These are phyloP conservation scores for Leccinum barrowsii DNA, from an alignment of 768 basidiomycete genomes.

Conservation along the genomic window DNA sequence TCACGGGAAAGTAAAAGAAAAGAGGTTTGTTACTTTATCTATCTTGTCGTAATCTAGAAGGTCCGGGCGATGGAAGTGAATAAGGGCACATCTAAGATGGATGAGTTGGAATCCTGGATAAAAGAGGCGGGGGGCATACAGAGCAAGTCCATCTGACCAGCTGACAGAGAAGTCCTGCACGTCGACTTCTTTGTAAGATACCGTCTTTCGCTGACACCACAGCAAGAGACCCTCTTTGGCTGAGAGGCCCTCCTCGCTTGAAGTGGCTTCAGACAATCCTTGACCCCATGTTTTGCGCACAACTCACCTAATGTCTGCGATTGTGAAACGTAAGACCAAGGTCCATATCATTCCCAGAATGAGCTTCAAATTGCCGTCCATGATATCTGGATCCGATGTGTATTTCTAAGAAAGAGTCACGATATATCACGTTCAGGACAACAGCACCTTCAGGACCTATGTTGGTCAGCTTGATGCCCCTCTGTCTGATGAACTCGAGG, in stretches of 20 bases:
- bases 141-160: slow-evolving; percentile 93
- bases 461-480: slow-evolving; percentile 95
- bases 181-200: slow-evolving; percentile 84
- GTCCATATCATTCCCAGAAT: slow-evolving; percentile 99
- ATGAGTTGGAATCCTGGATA: slow-evolving; percentile 6
- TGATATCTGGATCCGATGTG: slow-evolving; percentile 66
- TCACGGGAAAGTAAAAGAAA: background rate
- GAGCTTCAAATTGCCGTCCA: slow-evolving; percentile 97
- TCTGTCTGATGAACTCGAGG: slow-evolving; percentile 88
- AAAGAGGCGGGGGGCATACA: slow-evolving; percentile 50
- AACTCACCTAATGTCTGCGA: slow-evolving; percentile 92
- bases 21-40: slow-evolving; percentile 58
- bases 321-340: slow-evolving; percentile 93
- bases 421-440: background rate
- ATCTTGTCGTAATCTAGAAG: slow-evolving; percentile 85
- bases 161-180: slow-evolving; percentile 91
- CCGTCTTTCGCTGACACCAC: slow-evolving; percentile 98
- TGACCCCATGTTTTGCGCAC: background rate
- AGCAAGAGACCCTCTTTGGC: slow-evolving; percentile 96
- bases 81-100: slow-evolving; percentile 82
- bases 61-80: slow-evolving; percentile 96
- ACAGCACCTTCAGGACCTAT: slow-evolving; percentile 88
- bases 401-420: slow-evolving; percentile 1
- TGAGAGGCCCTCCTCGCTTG: slow-evolving; percentile 95
- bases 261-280: slow-evolving; percentile 9